Evolutionary conservation across 2,329 filamentous ascomycete genomes (phyloP).

Genomic region (Phoma sp.): DNA sequence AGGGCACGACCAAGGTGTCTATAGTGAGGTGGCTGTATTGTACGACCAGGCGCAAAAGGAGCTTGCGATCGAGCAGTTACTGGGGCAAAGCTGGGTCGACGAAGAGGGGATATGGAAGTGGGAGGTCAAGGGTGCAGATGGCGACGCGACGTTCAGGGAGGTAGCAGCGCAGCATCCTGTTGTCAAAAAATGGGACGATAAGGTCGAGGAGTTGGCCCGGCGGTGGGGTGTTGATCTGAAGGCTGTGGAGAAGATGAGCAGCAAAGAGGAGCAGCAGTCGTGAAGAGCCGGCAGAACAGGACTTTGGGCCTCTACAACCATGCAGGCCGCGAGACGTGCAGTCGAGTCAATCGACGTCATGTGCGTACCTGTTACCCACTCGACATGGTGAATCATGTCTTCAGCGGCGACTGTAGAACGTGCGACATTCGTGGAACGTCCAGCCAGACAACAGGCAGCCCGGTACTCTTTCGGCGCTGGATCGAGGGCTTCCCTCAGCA

Average conservation of each 20-base stretch:
- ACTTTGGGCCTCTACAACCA: background rate
- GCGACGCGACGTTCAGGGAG: constrained; percentile 45
- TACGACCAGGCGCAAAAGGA: constrained; percentile 61
- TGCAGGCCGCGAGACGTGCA: background rate
- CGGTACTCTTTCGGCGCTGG: background rate
- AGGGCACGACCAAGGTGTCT: constrained; percentile 31
- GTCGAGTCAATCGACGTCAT: background rate
- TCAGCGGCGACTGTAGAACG: background rate
- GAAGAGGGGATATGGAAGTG: constrained; percentile 76
- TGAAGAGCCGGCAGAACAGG: background rate
- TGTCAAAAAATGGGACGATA: constrained; percentile 65
- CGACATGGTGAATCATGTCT: background rate
- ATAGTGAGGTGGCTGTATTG: constrained; percentile 37
- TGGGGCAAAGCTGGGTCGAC: constrained; percentile 70
- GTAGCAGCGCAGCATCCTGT: constrained; percentile 72
- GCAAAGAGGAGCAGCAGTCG: constrained; percentile 43
- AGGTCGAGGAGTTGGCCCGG: constrained; percentile 52
- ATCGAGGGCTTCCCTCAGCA: background rate
- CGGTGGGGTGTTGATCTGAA: constrained; percentile 51
- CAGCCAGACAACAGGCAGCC: background rate
- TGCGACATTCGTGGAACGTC: background rate
- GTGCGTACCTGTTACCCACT: background rate
- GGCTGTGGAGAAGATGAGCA: constrained; percentile 45
- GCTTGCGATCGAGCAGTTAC: constrained; percentile 67
- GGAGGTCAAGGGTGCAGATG: constrained; percentile 53